Evolutionary conservation across 768 basidiomycete genomes (phyloP).

Genomic region (Mycena galopus): DNA sequence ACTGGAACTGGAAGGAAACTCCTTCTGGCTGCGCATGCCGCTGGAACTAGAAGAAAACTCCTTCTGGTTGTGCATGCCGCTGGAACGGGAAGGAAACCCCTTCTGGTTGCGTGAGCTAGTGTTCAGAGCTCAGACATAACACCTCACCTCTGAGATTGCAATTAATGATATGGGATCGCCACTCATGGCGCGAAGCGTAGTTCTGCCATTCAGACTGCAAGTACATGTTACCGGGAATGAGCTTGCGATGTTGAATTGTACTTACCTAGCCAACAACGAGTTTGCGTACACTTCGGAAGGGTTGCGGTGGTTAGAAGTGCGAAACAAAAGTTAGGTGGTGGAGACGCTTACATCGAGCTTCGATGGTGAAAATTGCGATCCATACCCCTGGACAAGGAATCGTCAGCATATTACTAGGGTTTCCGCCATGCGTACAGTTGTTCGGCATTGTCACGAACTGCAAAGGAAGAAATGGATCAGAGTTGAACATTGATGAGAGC

Average conservation of each 20-base stretch:
- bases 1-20: neutral
- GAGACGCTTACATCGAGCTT: constrained; percentile 6
- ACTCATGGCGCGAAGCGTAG: constrained; percentile 12
- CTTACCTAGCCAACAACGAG: constrained; percentile 16
- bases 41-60: neutral
- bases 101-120: neutral
- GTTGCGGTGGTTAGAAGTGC: neutral
- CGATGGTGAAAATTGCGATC: constrained; percentile 8
- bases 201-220: constrained; percentile 14
- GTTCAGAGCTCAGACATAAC: neutral
- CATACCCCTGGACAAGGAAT: constrained; percentile 3
- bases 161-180: neutral
- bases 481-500: neutral
- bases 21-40: neutral
- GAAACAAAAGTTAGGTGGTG: neutral
- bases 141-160: constrained; percentile 3
- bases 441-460: constrained; percentile 4
- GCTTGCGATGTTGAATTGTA: neutral
- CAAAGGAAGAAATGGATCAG: neutral
- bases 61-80: neutral
- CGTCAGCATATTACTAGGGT: neutral
- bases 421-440: neutral
- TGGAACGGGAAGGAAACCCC: neutral
- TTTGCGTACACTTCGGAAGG: constrained; percentile 2
- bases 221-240: neutral